These are phyloP conservation scores for Cyberlindnera mycetangii DNA, from an alignment of 805 yeast species.

Conservation along the genomic window DNA sequence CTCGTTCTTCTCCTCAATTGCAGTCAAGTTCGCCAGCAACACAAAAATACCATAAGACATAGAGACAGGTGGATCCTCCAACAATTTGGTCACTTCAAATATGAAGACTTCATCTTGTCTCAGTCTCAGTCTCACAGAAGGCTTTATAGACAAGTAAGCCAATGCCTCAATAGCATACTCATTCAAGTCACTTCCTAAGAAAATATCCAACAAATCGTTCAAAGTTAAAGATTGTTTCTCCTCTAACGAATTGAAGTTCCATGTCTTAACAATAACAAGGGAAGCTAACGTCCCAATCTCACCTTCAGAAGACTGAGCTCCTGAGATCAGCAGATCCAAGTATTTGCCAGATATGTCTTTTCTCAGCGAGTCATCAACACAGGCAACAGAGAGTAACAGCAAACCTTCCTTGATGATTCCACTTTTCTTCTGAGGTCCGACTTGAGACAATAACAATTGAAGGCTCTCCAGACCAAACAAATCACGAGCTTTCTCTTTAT, in stretches of 20 bases:
- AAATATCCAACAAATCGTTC: conserved; percentile 32
- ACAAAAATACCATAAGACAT: conserved; percentile 33
- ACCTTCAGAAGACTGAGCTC: conserved; percentile 26
- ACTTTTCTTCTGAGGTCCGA: conserved; percentile 6
- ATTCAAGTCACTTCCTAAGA: conserved; percentile 20
- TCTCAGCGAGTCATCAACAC: conserved; percentile 50
- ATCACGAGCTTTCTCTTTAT: conserved; percentile 4
- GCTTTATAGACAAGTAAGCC: conserved; percentile 46
- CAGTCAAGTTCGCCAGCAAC: conserved; percentile 33
- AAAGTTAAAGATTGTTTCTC: conserved; percentile 31
- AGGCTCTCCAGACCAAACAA: conserved; percentile 30
- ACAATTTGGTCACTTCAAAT: conserved; percentile 28
- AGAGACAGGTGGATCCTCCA: conserved; percentile 18
- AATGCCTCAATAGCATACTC: conserved; percentile 42
- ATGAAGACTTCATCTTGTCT: conserved; percentile 37
- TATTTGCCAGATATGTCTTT: conserved; percentile 44
- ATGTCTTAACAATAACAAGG: conserved; percentile 50
- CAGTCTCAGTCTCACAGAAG: conserved; percentile 34
- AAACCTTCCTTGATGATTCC: conserved; percentile 29
- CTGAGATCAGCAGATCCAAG: conserved; percentile 37
- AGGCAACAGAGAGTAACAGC: conserved; percentile 40
- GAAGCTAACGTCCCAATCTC: conserved; percentile 36
- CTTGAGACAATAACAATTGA: conserved; percentile 25
- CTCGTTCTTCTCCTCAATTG: conserved; percentile 26
- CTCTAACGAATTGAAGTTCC: conserved; percentile 41